Evolutionary conservation across 208 protist genomes (phyloP), one percentile per base, ranked within the genome.

Genomic region (Acanthamoeba healyi): DNA sequence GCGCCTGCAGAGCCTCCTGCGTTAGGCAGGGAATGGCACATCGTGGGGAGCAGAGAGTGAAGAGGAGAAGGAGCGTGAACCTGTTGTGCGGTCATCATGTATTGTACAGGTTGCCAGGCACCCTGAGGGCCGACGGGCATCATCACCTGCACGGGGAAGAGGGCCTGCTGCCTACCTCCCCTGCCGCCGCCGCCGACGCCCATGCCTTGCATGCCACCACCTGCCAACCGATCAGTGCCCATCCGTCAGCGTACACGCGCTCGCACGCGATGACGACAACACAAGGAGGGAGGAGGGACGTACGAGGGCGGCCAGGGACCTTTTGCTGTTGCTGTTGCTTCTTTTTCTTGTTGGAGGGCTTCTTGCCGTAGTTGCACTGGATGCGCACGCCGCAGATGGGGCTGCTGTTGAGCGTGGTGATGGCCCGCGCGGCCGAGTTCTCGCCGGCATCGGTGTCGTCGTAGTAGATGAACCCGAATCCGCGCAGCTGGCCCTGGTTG

Each of bases 391-490:
- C 79, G 49, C 79, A 87, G 49, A 87, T 87, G 46, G 42, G 46
- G 17, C 19, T 58, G 49, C 32, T 38, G 49, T 87, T 87, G 49
- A 87, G 79, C 29, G 42, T 87, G 42, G 79, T 87, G 36, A 87
- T 87, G 49, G 79, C 79, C 17, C 42, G 26, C 15, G 79, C 79
- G 79, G 79, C 79, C 79, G 79, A 51, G 49, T 51, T 61, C 49
- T 87, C 79, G 29, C 79, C 79, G 29, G 42, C 79, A 24, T 87
- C 79, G 46, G 79, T 87, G 79, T 87, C 79, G 29, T 87, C 79
- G 36, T 87, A 87, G 79, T 87, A 87, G 79, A 87, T 87, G 79
- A 87, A 87, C n/a, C 79, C 79, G 49, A 87, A 87, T 22, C 79
- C 79, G 49, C 79, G 79, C 6, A 87, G 49, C 49, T 87, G 79